phyloP scores from a whole-genome alignment of 148 eudicot genomes.

The Nepenthes gracilis region DNA sequence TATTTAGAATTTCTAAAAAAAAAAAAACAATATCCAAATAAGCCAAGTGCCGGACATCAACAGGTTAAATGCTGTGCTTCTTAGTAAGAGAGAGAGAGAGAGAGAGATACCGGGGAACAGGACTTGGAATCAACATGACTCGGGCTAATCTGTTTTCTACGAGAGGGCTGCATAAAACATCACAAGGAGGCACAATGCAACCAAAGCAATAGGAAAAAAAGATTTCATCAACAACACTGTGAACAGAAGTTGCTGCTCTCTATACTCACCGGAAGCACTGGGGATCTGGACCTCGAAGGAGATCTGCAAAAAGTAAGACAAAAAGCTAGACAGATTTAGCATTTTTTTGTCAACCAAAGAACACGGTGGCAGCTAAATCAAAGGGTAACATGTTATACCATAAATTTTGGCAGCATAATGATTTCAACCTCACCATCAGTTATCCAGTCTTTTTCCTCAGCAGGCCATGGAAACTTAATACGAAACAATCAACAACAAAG shows the following conservation, averaged over 20 bases:
- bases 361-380: background rate
- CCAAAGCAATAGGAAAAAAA: background rate
- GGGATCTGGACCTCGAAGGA: conserved; percentile 35
- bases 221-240: background rate
- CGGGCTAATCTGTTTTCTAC: conserved; percentile 11
- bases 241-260: background rate
- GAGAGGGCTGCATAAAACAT: conserved; percentile 11
- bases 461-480: conserved; percentile 10
- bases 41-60: no score
- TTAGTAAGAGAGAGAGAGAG: no score
- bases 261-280: conserved; percentile 15
- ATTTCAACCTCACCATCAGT: conserved; percentile 27
- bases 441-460: conserved; percentile 4
- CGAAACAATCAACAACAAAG: conserved; percentile 10
- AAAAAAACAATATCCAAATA: no score
- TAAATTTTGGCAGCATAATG: conserved; percentile 2
- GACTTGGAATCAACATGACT: conserved; percentile 18
- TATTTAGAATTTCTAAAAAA: no score
- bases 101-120: conserved; percentile 8
- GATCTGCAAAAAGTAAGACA: conserved; percentile 30
- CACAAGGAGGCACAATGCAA: background rate
- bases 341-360: no score
- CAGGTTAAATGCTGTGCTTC: no score
- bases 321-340: background rate
- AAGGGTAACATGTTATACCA: background rate